Evolutionary conservation across 2,329 filamentous ascomycete genomes (phyloP).

Genomic region (Beauveria scarabaeidicola): DNA sequence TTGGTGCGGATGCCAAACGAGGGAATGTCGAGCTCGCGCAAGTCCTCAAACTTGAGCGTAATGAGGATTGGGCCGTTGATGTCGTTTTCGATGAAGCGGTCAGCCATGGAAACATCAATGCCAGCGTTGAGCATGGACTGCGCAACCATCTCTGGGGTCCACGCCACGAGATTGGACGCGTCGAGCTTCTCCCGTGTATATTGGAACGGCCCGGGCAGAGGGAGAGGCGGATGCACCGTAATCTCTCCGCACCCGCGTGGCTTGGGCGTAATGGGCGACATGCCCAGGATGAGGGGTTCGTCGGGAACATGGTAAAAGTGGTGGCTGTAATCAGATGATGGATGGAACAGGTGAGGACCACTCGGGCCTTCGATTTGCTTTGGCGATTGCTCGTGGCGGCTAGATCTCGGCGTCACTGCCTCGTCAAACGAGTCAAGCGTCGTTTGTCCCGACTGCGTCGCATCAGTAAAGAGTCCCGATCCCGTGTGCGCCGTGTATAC

Average conservation of each 20-base stretch:
- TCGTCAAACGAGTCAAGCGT: slow-evolving; percentile 85
- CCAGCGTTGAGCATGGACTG: slow-evolving; percentile 81
- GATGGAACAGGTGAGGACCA: slow-evolving; percentile 80
- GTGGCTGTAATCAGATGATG: slow-evolving; percentile 39
- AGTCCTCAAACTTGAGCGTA: slow-evolving; percentile 83
- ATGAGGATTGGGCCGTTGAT: slow-evolving; percentile 82
- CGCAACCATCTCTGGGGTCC: slow-evolving; percentile 69
- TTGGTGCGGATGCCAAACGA: slow-evolving; percentile 76
- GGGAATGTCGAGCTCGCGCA: slow-evolving; percentile 70
- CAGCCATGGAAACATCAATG: slow-evolving; percentile 66
- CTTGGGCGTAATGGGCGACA: slow-evolving; percentile 68
- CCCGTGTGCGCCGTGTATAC: slow-evolving; percentile 22
- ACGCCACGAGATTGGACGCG: slow-evolving; percentile 50
- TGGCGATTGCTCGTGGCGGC: slow-evolving; percentile 47
- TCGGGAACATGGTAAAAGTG: slow-evolving; percentile 24
- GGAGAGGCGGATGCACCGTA: slow-evolving; percentile 17
- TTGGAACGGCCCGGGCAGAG: slow-evolving; percentile 43
- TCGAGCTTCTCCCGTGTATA: slow-evolving; percentile 52
- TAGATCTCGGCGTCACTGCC: slow-evolving; percentile 65
- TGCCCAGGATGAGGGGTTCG: slow-evolving; percentile 48
- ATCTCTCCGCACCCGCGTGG: slow-evolving; percentile 27
- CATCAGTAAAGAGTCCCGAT: slow-evolving; percentile 10
- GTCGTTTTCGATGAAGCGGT: slow-evolving; percentile 85
- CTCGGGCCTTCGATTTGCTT: slow-evolving; percentile 70
- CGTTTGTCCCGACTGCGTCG: slow-evolving; percentile 33